A percentile compares a stretch with the other conserved stretches of the same genome.
Evolutionary conservation across 192 early-diverging fungal species (phyloP).

Genomic region (Coemansia sp.): DNA sequence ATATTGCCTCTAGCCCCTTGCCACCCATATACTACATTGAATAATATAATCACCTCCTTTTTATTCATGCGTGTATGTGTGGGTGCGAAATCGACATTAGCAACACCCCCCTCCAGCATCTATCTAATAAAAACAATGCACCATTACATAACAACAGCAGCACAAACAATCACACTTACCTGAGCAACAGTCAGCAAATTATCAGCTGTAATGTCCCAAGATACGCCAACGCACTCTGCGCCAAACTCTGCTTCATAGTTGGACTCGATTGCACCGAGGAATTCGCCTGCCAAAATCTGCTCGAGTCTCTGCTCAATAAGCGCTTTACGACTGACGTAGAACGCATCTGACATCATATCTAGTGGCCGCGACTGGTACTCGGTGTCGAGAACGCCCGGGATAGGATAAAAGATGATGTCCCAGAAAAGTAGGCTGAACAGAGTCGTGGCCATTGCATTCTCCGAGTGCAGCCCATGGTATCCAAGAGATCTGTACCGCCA

Average conservation of each 20-base stretch:
- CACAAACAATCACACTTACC: conserved; percentile 8
- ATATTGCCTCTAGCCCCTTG: conserved; percentile 57
- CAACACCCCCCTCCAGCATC: not conserved
- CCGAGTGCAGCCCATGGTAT: conserved; percentile 64
- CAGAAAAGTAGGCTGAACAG: conserved; percentile 69
- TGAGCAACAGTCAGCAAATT: conserved; percentile 29
- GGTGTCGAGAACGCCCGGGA: conserved; percentile 70
- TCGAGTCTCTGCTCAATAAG: conserved; percentile 41
- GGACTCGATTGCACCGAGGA: conserved; percentile 13
- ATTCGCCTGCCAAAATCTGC: conserved; percentile 28
- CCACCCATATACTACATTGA: conserved; percentile 60
- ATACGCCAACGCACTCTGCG: conserved; percentile 39
- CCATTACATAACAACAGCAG: no score
- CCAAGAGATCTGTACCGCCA: conserved; percentile 64
- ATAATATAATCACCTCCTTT: not conserved
- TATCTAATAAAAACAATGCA: not conserved
- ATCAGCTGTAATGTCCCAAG: conserved; percentile 39
- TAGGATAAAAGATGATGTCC: conserved; percentile 64
- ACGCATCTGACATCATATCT: conserved; percentile 66
- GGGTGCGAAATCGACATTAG: not conserved
- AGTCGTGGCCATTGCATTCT: conserved; percentile 62
- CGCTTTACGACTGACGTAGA: conserved; percentile 58
- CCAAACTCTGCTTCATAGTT: conserved; percentile 31
- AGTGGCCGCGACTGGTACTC: conserved; percentile 67
- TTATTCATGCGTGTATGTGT: no score